Conservation (phyloP, 2,329 filamentous ascomycete species). For the Venturia effusa region DNA sequence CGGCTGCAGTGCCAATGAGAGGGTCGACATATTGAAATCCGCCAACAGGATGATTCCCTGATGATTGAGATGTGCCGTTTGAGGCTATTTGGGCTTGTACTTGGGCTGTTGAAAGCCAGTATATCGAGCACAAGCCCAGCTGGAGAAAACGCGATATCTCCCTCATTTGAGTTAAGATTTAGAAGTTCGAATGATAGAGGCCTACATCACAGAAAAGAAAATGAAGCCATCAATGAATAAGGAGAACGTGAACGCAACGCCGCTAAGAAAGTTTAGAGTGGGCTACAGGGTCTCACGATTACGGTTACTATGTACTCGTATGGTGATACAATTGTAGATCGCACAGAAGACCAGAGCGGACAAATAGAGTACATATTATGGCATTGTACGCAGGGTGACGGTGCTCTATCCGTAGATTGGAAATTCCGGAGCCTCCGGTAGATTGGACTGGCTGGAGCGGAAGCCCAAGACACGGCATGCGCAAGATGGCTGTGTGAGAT, state of each 20-base stretch:
- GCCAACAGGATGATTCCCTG: neutral
- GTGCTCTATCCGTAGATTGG: neutral
- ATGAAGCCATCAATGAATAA: neutral
- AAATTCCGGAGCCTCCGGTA: neutral
- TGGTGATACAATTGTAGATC: neutral
- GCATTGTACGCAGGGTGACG: neutral
- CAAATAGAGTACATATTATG: neutral
- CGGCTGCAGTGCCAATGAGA: constrained; percentile 33
- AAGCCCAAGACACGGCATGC: too few relatives aligned
- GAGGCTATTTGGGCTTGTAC: neutral
- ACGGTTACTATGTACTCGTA: neutral
- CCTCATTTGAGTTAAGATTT: neutral
- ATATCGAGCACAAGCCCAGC: neutral
- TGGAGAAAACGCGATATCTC: neutral
- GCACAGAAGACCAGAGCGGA: neutral
- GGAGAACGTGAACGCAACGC: neutral
- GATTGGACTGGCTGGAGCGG: neutral
- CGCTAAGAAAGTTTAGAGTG: neutral
- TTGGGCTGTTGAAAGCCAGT: neutral
- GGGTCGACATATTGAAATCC: constrained; percentile 29
- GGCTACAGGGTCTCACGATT: neutral
- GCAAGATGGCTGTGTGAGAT: neutral
- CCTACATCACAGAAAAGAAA: neutral
- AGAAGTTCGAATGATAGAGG: neutral
- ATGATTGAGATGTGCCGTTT: neutral